These are phyloP conservation scores for Staphylotrichum tortipilum DNA, from an alignment of 495 filamentous ascomycete species.

Conservation along the genomic window DNA sequence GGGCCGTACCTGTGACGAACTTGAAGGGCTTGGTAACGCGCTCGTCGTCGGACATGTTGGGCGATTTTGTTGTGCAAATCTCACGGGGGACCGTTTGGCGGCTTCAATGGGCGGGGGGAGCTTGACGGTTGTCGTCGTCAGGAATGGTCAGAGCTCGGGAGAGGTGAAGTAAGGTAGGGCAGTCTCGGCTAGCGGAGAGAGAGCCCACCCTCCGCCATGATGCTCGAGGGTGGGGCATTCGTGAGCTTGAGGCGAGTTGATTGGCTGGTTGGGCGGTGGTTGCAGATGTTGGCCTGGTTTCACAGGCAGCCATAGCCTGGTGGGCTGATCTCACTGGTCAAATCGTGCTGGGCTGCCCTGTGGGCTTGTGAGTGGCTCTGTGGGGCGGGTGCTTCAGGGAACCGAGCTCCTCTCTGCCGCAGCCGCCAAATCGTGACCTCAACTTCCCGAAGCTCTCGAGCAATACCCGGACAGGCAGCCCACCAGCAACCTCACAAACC, in stretches of 20 bases:
- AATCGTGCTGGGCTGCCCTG: constrained; percentile 2
- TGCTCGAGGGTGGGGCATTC: not conserved
- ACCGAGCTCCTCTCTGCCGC: constrained; percentile 14
- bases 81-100: too few relatives aligned
- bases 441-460: constrained; percentile 8
- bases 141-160: constrained; percentile 8
- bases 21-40: constrained; percentile 99
- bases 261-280: constrained; percentile 3
- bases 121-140: constrained; percentile 10
- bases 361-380: too few relatives aligned
- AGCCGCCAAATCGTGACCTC: constrained; percentile 6
- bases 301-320: constrained; percentile 1
- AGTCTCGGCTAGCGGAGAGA: constrained; percentile 6
- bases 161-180: constrained; percentile 8
- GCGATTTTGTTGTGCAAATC: too few relatives aligned
- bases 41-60: constrained; percentile 81
- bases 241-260: not conserved
- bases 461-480: constrained; percentile 6
- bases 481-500: constrained; percentile 10
- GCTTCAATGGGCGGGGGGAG: constrained; percentile 9
- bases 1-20: constrained; percentile 90
- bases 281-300: not conserved
- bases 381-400: constrained; percentile 2
- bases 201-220: constrained; percentile 2
- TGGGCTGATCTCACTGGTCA: constrained; percentile 17